Evolutionary conservation across 805 yeast species (phyloP), one percentile per base, ranked within the genome.

Genomic region (Cyberlindnera americana): DNA sequence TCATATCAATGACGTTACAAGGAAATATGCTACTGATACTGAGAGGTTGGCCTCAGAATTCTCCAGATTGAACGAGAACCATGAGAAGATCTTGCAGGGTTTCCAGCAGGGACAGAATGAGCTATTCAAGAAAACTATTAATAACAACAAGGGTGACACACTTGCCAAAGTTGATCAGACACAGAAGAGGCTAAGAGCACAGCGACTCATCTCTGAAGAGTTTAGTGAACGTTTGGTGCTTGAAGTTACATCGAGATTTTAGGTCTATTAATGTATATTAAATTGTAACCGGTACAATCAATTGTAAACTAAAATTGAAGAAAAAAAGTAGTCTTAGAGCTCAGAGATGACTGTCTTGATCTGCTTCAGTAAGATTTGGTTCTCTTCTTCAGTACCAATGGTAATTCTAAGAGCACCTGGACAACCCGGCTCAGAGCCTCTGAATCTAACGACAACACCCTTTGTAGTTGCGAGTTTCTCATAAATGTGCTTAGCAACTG

Each of bases 361-460:
- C 54, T 73, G 77, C 27, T 67, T 54, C 8, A 90, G 56, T 35
- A 93, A 61, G 7, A 53, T 44, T 33, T 66, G 60, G 53, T 88
- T 91, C 62, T 93, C 98, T 39, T 74, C 77, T 19, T 61, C 65
- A 1, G 96, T 89, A 14, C 99, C 99, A 24, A 93, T 68, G 1
- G 97, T 85, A 18, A 90, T 75, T 62, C 99, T 77, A 37, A 93
- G 66, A 35, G 88, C 87, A 23, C 99, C 99, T 5, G 67, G 66
- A 59, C 99, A 93, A 27, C 95, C 95, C 32, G 80, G 72, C 65
- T 93, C 99, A 25, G 68, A 75, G 22, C 99, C 99, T 66, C 99
- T 77, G 59, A 77, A 93, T 62, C 99, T 76, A 13, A 91, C 85
- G 33, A 93, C 98, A 17, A 91, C 89, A 24, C 76, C 78, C 32